These are phyloP conservation scores for Xylariaceae sp. DNA, from an alignment of 2,329 filamentous ascomycete genomes.

Conservation along the genomic window DNA sequence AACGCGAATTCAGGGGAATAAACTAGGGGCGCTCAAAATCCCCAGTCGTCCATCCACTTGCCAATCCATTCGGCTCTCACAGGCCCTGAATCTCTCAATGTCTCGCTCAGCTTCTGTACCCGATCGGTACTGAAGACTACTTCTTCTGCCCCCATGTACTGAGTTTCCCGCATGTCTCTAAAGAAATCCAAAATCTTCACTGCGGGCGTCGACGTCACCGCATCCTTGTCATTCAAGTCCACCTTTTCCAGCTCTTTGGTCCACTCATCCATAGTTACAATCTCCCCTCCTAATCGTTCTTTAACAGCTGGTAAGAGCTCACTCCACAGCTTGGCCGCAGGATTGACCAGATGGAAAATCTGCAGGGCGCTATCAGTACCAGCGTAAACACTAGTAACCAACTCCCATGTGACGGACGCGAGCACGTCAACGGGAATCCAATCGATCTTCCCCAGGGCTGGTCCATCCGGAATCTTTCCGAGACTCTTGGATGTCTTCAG, in stretches of 20 bases:
- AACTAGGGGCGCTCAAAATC: background rate
- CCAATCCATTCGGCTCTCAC: background rate
- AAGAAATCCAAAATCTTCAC: background rate
- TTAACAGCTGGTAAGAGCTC: background rate
- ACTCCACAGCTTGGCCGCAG: background rate
- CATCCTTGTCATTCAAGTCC: background rate
- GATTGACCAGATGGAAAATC: background rate
- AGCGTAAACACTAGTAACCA: background rate
- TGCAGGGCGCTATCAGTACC: background rate
- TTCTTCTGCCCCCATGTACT: background rate
- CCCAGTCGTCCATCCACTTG: background rate
- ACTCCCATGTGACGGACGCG: background rate
- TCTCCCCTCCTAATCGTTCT: background rate
- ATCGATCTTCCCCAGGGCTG: conserved; percentile 15
- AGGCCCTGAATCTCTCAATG: background rate
- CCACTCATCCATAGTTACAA: background rate
- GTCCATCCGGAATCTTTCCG: background rate
- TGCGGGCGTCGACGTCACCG: background rate
- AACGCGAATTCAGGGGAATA: background rate
- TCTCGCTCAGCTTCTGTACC: background rate
- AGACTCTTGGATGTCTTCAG: conserved; percentile 15
- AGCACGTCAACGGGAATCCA: conserved; percentile 25
- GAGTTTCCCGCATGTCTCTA: background rate
- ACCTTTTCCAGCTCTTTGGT: background rate
- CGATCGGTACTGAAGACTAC: background rate